Conservation (phyloP, 495 filamentous ascomycete species). For the Xylona heveae region DNA sequence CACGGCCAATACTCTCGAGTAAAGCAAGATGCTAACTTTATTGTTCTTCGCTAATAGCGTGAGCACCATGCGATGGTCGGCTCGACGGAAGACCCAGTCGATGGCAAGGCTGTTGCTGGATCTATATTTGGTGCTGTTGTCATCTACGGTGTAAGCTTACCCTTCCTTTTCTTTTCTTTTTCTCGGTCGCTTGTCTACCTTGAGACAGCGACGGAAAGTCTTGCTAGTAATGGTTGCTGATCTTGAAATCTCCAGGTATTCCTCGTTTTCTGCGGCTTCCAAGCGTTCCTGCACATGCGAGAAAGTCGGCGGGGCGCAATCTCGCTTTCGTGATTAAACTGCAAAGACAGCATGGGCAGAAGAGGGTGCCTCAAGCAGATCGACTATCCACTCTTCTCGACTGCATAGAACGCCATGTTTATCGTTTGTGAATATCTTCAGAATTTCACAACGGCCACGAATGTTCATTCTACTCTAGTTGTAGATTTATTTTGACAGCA, state of each 20-base stretch:
- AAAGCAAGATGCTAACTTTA: too few relatives aligned
- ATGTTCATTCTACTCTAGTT: too few relatives aligned
- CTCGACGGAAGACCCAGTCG: conserved; percentile 44
- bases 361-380: too few relatives aligned
- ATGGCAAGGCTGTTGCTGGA: conserved; percentile 55
- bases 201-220: conserved; percentile 3
- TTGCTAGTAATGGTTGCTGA: neutral
- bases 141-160: conserved; percentile 57
- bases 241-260: conserved; percentile 59
- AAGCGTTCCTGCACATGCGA: conserved; percentile 60
- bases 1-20: too few relatives aligned
- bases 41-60: too few relatives aligned
- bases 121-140: conserved; percentile 70
- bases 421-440: too few relatives aligned
- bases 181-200: neutral
- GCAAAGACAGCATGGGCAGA: too few relatives aligned
- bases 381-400: too few relatives aligned
- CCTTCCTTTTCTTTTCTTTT: neutral
- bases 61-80: conserved; percentile 69
- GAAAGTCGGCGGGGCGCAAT: conserved; percentile 65
- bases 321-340: conserved; percentile 26
- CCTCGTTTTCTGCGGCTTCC: conserved; percentile 73
- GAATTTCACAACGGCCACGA: too few relatives aligned
- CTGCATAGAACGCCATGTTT: too few relatives aligned
- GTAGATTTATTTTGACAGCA: too few relatives aligned